Evolutionary conservation across 2,329 filamentous ascomycete genomes (phyloP).

Genomic region (Tolypocladium inflatum): DNA sequence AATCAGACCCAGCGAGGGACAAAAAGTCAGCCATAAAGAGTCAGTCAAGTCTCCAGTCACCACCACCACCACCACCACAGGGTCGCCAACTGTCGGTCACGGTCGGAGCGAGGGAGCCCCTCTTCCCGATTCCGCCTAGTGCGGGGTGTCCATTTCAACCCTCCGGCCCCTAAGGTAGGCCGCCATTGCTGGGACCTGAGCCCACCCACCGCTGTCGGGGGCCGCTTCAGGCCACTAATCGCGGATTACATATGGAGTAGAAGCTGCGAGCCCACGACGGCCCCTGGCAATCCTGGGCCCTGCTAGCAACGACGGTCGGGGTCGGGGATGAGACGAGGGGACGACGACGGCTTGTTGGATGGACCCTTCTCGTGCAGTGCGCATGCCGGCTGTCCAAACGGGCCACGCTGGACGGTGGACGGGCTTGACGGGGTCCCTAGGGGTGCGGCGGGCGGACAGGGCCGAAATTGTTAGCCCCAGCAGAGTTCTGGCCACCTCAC

Average conservation of each 20-base stretch:
- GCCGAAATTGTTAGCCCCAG: neutral
- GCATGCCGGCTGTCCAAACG: neutral
- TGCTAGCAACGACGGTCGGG: no score
- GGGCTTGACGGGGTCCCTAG: no score
- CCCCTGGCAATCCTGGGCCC: no score
- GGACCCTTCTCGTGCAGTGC: no score
- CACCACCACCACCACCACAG: neutral
- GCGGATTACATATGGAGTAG: no score
- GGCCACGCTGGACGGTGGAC: no score
- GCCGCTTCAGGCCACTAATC: neutral
- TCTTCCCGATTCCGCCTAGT: constrained; percentile 16
- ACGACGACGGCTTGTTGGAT: no score
- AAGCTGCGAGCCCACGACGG: neutral
- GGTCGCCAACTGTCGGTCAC: neutral
- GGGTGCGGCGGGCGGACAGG: neutral
- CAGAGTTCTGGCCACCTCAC: no score
- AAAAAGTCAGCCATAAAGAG: neutral
- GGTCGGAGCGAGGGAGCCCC: constrained; percentile 7
- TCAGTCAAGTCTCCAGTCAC: neutral
- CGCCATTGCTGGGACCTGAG: no score
- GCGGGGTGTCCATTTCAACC: constrained; percentile 12
- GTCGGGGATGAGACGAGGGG: neutral
- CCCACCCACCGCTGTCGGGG: neutral
- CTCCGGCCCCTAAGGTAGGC: neutral
- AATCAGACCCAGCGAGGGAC: neutral